Conservation (phyloP, 2,329 filamentous ascomycete genomes). For the Apiospora aurea region DNA sequence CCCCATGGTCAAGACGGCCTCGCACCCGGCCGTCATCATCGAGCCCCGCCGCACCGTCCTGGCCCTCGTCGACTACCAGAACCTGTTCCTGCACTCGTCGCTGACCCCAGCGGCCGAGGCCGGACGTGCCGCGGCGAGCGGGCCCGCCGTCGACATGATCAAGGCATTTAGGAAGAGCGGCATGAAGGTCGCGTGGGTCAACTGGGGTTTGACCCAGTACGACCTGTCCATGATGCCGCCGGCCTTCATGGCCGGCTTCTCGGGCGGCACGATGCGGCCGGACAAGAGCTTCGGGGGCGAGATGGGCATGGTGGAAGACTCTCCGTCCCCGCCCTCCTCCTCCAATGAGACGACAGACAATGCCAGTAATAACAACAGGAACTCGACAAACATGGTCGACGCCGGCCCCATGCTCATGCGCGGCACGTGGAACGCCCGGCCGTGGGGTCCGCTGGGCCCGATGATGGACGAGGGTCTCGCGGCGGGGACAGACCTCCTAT, state of each 20-base stretch:
- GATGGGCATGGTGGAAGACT: conserved; percentile 35
- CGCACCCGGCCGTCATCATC: not conserved
- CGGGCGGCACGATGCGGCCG: conserved; percentile 32
- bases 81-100: not conserved
- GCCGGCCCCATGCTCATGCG: conserved; percentile 38
- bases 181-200: conserved; percentile 41
- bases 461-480: conserved; percentile 37
- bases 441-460: conserved; percentile 38
- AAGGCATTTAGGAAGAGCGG: conserved; percentile 21
- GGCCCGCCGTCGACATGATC: conserved; percentile 1
- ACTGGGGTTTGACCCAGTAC: conserved; percentile 41
- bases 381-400: conserved; percentile 32
- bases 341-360: conserved; percentile 14
- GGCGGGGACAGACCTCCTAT: conserved; percentile 38
- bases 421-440: conserved; percentile 40
- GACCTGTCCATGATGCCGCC: conserved; percentile 41
- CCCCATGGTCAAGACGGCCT: not conserved
- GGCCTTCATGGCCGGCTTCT: conserved; percentile 38
- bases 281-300: conserved; percentile 40
- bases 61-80: conserved; percentile 2
- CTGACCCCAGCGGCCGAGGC: not conserved
- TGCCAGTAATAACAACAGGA: conserved; percentile 28
- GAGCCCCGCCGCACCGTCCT: not conserved
- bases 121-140: not conserved
- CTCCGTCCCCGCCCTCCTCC: not conserved